These are phyloP conservation scores for Macrotyloma uniflorum DNA, from an alignment of 306 rosid species.

Conservation along the genomic window DNA sequence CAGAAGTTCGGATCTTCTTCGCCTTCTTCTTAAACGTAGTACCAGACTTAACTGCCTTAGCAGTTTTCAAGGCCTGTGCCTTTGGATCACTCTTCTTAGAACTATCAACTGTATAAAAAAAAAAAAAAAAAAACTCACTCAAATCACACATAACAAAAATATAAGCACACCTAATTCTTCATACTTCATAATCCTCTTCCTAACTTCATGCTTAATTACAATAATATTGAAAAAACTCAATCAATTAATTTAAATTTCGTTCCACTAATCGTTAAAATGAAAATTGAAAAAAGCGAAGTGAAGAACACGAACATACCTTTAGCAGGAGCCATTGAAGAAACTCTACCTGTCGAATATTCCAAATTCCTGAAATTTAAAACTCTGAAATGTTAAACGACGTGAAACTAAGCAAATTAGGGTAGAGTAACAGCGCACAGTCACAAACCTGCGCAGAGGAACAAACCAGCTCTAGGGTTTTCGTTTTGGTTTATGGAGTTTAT, in stretches of 20 bases:
- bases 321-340: slow-evolving; percentile 60
- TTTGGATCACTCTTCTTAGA: slow-evolving; percentile 61
- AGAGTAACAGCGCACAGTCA: neutral
- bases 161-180: too few species aligned
- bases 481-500: neutral
- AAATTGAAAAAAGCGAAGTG: neutral
- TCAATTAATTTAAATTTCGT: neutral
- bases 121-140: neutral
- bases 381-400: neutral
- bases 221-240: neutral
- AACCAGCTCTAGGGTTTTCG: slow-evolving; percentile 44
- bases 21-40: slow-evolving; percentile 58
- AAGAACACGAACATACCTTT: slow-evolving; percentile 49
- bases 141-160: neutral
- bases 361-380: slow-evolving; percentile 4
- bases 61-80: slow-evolving; percentile 68
- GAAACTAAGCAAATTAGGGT: neutral
- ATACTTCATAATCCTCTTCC: neutral
- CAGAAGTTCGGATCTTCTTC: slow-evolving; percentile 59
- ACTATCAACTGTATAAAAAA: slow-evolving; percentile 49
- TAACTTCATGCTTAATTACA: neutral
- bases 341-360: slow-evolving; percentile 31
- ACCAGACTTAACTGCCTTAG: slow-evolving; percentile 62
- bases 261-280: neutral
- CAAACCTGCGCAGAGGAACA: slow-evolving; percentile 35